A percentile compares a stretch with the other conserved stretches of the same genome.
phyloP scores from a whole-genome alignment of 106 monocot genomes.

The Allium fistulosum region DNA sequence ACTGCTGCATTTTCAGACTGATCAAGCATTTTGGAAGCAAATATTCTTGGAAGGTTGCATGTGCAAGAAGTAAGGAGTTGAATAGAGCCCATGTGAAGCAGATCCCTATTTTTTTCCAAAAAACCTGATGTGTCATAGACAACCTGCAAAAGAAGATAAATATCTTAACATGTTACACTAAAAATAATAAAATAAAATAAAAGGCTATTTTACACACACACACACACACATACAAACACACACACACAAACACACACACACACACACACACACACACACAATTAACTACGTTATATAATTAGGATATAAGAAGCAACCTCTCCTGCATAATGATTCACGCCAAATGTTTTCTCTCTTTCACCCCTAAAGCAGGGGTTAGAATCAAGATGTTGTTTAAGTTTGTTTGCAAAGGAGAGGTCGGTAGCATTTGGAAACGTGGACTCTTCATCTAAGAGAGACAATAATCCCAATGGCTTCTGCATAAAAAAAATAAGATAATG shows the following conservation, averaged over 20 bases:
- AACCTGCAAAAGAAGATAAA: slow-evolving; percentile 41
- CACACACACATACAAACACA: too few species aligned
- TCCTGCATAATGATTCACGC: slow-evolving; percentile 86
- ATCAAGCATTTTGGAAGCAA: slow-evolving; percentile 76
- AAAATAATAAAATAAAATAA: not conserved
- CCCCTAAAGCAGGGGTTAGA: slow-evolving; percentile 88
- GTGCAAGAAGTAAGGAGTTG: slow-evolving; percentile 74
- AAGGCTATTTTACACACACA: too few species aligned
- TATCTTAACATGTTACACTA: not conserved
- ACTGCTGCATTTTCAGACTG: slow-evolving; percentile 35
- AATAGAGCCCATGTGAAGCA: slow-evolving; percentile 83
- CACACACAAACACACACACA: too few species aligned
- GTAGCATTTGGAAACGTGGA: slow-evolving; percentile 97
- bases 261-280: too few species aligned
- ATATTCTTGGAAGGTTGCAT: slow-evolving; percentile 67
- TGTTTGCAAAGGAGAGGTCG: slow-evolving; percentile 89
- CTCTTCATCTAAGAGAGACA: slow-evolving; percentile 96
- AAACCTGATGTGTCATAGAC: slow-evolving; percentile 84
- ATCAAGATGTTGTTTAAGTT: slow-evolving; percentile 88
- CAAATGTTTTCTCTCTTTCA: slow-evolving; percentile 80
- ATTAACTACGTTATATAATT: not conserved
- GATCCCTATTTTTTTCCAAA: slow-evolving; percentile 95
- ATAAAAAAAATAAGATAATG: slow-evolving; percentile 2
- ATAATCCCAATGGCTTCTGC: slow-evolving; percentile 93
- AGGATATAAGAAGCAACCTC: slow-evolving; percentile 48